A percentile compares a stretch with the other conserved stretches of the same genome.
These are phyloP conservation scores for Thelephora ganbajun DNA, from an alignment of 768 basidiomycete species.

Conservation along the genomic window DNA sequence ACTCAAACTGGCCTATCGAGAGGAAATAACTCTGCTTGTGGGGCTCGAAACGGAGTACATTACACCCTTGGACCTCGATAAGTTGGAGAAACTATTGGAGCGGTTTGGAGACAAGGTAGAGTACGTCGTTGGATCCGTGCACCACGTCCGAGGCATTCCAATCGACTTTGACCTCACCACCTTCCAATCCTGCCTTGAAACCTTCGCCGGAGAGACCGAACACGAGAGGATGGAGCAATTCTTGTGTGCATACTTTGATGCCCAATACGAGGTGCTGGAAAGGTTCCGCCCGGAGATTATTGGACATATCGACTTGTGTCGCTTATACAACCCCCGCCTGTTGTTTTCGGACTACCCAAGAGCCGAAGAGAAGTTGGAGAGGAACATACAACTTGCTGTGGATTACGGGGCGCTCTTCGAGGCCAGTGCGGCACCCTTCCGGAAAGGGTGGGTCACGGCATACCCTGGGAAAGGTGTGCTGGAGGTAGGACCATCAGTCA, in stretches of 20 bases:
- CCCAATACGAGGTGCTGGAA: slow-evolving; percentile 58
- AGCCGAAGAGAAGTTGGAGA: slow-evolving; percentile 50
- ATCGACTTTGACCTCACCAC: slow-evolving; percentile 84
- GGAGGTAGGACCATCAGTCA: slow-evolving; percentile 32
- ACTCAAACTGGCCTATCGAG: slow-evolving; percentile 47
- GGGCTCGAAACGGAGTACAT: slow-evolving; percentile 93
- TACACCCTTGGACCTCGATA: slow-evolving; percentile 46
- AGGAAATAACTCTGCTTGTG: slow-evolving; percentile 63
- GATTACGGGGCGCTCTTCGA: slow-evolving; percentile 88
- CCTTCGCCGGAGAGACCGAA: slow-evolving; percentile 14
- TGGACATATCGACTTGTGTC: slow-evolving; percentile 88
- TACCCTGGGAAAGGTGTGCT: slow-evolving; percentile 78
- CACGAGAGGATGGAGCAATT: slow-evolving; percentile 28
- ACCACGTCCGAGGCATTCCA: slow-evolving; percentile 77
- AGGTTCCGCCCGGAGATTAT: slow-evolving; percentile 76
- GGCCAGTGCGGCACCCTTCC: slow-evolving; percentile 80
- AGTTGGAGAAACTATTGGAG: slow-evolving; percentile 38
- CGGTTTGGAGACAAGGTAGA: slow-evolving; percentile 43
- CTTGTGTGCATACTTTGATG: slow-evolving; percentile 69
- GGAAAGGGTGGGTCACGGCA: slow-evolving; percentile 78
- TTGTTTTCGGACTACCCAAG: slow-evolving; percentile 38
- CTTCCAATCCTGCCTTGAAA: slow-evolving; percentile 45
- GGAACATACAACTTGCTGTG: slow-evolving; percentile 64
- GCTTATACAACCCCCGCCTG: slow-evolving; percentile 63
- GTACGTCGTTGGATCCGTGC: slow-evolving; percentile 86